Evolutionary conservation across 2,329 filamentous ascomycete species (phyloP), one percentile per base, ranked within the genome.

Genomic region (Neonectria faginata): DNA sequence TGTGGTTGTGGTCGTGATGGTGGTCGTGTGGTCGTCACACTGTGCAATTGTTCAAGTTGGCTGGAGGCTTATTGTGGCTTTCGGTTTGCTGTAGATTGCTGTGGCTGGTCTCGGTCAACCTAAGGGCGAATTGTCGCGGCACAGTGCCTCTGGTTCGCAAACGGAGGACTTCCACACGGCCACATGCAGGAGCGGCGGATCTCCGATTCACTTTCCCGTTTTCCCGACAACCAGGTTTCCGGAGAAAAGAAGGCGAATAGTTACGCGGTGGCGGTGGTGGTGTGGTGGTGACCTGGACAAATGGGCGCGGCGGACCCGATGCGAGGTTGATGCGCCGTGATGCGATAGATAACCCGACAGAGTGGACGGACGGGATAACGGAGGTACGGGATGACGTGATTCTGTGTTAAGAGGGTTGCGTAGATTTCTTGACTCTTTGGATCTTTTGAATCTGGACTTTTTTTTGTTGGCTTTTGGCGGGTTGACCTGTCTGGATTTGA

Each of bases 1-100:
- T n/a, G 45, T 42, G 55, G 25, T 22, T 55, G 55, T 50, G 50
- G 60, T 53, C 25, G 25, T 25, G 25, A 25, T 5, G 25, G 25
- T 25, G 25, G 25, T 25, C 25, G 25, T 62, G 39, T 44, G 18
- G 45, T 39, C 29, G 56, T 57, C 50, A 64, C 61, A 60, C 57
- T 51, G 56, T 64, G 42, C 18, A 44, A 44, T 25, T 48, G 33
- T 50, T 11, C 27, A 9, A 60, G 14, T 14, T 18, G 45, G 22
- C n/a, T 42, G 27, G 27, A 51, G 48, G 8, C 31, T 51, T 31
- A 11, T 31, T 47, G 41, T 42, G 33, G 60, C 52, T 57, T 51
- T 31, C n/a, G 45, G n/a, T 44, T 42, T 18, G 41, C 29, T 58
- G 54, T 41, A 57, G 52, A 57, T 27, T 47, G 53, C 39, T 36